These are phyloP conservation scores for Lasiosphaeria hispida DNA, from an alignment of 495 filamentous ascomycete species.

Conservation along the genomic window DNA sequence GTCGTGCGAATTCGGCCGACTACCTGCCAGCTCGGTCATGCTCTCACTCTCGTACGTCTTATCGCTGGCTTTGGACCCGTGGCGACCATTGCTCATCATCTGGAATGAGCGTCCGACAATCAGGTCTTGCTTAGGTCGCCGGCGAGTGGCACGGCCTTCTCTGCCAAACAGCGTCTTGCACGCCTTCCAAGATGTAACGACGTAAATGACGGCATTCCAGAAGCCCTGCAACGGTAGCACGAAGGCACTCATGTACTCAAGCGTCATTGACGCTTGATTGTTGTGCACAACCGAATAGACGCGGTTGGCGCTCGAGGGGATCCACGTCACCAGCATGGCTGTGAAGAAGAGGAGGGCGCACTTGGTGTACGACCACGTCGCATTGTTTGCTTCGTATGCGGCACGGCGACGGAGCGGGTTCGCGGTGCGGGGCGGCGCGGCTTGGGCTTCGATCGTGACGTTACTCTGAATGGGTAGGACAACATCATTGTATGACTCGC, in stretches of 20 bases:
- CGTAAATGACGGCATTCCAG: constrained; percentile 82
- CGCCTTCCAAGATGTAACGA: constrained; percentile 58
- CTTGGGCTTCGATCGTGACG: constrained; percentile 16
- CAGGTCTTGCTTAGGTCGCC: constrained; percentile 20
- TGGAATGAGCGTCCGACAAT: constrained; percentile 23
- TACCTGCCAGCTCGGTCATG: constrained; percentile 43
- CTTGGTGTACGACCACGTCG: constrained; percentile 77
- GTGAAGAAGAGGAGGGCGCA: constrained; percentile 85
- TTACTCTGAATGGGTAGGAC: constrained; percentile 25
- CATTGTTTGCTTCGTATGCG: constrained; percentile 43
- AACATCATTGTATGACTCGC: constrained; percentile 21
- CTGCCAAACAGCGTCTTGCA: constrained; percentile 34
- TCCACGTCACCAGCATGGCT: constrained; percentile 79
- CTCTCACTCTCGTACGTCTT: constrained; percentile 40
- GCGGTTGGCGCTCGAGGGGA: constrained; percentile 77
- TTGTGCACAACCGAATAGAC: constrained; percentile 64
- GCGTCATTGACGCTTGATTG: constrained; percentile 50
- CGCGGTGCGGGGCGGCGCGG: constrained; percentile 11
- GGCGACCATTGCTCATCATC: constrained; percentile 25
- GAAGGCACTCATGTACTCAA: constrained; percentile 68
- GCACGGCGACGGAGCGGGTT: constrained; percentile 24
- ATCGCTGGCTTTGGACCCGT: constrained; percentile 20
- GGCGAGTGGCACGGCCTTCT: constrained; percentile 17
- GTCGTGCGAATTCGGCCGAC: constrained; percentile 20
- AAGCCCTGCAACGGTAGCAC: constrained; percentile 85